These are phyloP conservation scores for Boechera stricta DNA, from an alignment of 345 rosid species.

Conservation along the genomic window DNA sequence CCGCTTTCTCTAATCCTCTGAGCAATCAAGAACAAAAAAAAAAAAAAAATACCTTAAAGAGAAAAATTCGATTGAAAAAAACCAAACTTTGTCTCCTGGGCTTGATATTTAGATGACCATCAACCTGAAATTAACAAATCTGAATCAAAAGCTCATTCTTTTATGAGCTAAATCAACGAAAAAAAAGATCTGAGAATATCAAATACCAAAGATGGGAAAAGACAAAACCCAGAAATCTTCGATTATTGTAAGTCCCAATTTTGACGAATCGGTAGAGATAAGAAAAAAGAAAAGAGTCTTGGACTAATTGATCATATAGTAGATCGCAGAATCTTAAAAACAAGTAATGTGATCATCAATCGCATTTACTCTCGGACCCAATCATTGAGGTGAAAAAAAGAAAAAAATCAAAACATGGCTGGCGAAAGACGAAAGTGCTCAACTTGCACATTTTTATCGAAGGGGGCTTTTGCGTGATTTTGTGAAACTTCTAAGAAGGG, in stretches of 20 bases:
- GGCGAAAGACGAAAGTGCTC: neutral
- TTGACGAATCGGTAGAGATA: constrained; percentile 10
- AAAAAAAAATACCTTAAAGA: constrained; percentile 8
- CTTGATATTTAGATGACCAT: constrained; percentile 66
- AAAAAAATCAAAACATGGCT: constrained; percentile 6
- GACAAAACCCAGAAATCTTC: constrained; percentile 21
- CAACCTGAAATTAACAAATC: constrained; percentile 45
- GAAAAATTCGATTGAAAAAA: constrained; percentile 10
- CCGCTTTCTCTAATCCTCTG: constrained; percentile 8
- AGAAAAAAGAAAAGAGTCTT: constrained; percentile 24
- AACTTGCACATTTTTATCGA: neutral
- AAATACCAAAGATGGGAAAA: constrained; percentile 7
- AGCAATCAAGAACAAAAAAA: constrained; percentile 30
- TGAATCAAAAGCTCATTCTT: constrained; percentile 19
- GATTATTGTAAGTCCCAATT: constrained; percentile 1
- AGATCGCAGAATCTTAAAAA: constrained; percentile 20
- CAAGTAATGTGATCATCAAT: constrained; percentile 10
- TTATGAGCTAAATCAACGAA: constrained; percentile 3
- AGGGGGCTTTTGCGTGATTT: neutral
- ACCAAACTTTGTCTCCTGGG: neutral
- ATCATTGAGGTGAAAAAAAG: constrained; percentile 24
- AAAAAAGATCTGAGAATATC: constrained; percentile 7
- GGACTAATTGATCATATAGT: neutral
- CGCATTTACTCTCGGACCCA: constrained; percentile 29
- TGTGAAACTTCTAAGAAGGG: neutral